Base-by-base conservation (phyloP, 1,284 basidiomycete species). In the Trichosporon sp. region DNA sequence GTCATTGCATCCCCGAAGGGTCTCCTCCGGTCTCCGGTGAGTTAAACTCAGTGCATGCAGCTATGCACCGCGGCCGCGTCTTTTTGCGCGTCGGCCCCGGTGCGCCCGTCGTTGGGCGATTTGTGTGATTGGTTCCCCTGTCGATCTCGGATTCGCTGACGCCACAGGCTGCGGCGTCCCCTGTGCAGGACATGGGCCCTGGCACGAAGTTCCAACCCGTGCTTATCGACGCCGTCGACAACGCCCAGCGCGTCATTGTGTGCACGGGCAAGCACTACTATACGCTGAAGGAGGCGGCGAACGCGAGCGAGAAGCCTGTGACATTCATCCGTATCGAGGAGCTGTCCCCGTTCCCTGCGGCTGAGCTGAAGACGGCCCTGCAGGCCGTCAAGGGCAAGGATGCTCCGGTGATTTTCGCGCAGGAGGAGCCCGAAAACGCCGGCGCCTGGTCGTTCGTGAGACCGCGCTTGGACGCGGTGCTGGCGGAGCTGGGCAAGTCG, bases 341-440 rank as follows among this genome's bases (percentile, higher is more conserved):
- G 78, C 85, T 95, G 4, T 88, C 89, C 11, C 93, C 93, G 0
- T 95, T 95, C 88, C 92, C 93, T 0, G 92, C 91, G 78, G 70
- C 78, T 0, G 82, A 83, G 27, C 82, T 94, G 0, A 77, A 80
- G 5, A 76, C 84, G 1, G 84, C 84, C 0, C 81, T 95, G 29
- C 27, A 31, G 18, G 7, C 15, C 7, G 27, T 60, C 29, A 32
- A 60, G 56, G 29, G 29, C 56, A 68, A 74, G 56, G 74, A 79
- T 1, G 91, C 91, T 74, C 83, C 88, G 64, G 71, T 88, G 15
- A 42, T 80, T 11, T 95, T 90, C 88, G 85, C 92, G 18, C 93
- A 95, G 80, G 93, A 95, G 77, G 93, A 95, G 77, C 89, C 93
- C 3, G 87, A 85, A 76, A 95, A 95, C 77, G 92, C 95, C 80